A percentile compares a stretch with the other conserved stretches of the same genome.
These are phyloP conservation scores for Phaeosphaeriaceae sp. DNA, from an alignment of 2,329 filamentous ascomycete species.

Conservation along the genomic window DNA sequence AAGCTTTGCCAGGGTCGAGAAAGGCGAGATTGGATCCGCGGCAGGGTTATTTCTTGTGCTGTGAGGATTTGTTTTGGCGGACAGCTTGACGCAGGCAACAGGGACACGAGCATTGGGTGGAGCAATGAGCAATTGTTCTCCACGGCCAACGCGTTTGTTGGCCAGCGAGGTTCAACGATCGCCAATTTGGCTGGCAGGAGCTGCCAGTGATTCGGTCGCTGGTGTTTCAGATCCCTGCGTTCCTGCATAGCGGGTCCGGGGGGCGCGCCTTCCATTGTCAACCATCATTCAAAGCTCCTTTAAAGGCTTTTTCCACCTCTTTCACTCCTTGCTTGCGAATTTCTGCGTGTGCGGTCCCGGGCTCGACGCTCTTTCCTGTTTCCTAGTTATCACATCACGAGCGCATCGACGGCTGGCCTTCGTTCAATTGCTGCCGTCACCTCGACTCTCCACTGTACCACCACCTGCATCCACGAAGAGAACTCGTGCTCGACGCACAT, in stretches of 20 bases:
- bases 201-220: constrained; percentile 31
- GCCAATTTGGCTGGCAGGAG: constrained; percentile 10
- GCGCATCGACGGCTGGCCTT: constrained; percentile 39
- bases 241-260: constrained; percentile 24
- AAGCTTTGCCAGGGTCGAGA: constrained; percentile 6
- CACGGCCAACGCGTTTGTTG: constrained; percentile 12
- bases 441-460: constrained; percentile 21
- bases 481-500: constrained; percentile 45
- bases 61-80: constrained; percentile 7
- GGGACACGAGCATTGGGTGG: constrained; percentile 3
- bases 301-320: constrained; percentile 21
- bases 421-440: constrained; percentile 36
- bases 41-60: constrained; percentile 9
- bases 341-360: constrained; percentile 19
- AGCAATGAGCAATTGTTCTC: constrained; percentile 8
- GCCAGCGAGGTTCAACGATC: constrained; percentile 6
- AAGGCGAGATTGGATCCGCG: constrained; percentile 35
- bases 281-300: constrained; percentile 15
- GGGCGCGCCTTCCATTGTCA: constrained; percentile 15
- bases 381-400: constrained; percentile 22
- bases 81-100: neutral
- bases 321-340: constrained; percentile 15
- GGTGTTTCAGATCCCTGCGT: constrained; percentile 18
- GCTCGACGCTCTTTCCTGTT: constrained; percentile 29
- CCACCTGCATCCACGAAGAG: constrained; percentile 13